phyloP scores from a whole-genome alignment of 2,329 filamentous ascomycete genomes.

The Torrubiellomyces zombiae region DNA sequence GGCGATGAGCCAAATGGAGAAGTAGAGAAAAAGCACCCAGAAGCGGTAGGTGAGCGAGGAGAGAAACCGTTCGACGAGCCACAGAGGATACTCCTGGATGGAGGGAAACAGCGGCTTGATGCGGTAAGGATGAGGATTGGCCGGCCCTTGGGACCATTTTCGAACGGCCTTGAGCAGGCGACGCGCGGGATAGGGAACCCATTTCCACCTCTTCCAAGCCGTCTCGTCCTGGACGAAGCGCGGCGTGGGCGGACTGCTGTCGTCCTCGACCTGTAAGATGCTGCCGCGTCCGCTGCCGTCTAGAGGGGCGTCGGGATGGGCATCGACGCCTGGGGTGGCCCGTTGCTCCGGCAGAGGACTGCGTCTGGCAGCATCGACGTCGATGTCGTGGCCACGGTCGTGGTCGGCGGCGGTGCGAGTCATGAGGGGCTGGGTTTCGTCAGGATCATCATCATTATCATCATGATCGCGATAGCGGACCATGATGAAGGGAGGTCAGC shows the following conservation, averaged over 20 bases:
- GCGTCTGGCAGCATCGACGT: slow-evolving; percentile 8
- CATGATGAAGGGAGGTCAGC: slow-evolving; percentile 13
- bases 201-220: slow-evolving; percentile 31
- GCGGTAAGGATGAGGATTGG: slow-evolving; percentile 26
- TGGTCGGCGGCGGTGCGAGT: slow-evolving; percentile 15
- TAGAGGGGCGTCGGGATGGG: slow-evolving; percentile 27
- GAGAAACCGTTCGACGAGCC: slow-evolving; percentile 43
- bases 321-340: slow-evolving; percentile 5
- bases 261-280: slow-evolving; percentile 28
- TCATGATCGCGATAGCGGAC: slow-evolving; percentile 11
- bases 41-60: slow-evolving; percentile 42
- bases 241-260: slow-evolving; percentile 29
- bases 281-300: slow-evolving; percentile 13
- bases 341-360: slow-evolving; percentile 1
- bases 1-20: slow-evolving; percentile 49
- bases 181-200: slow-evolving; percentile 40
- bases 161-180: slow-evolving; percentile 23
- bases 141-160: slow-evolving; percentile 39
- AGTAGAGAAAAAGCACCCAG: slow-evolving; percentile 40
- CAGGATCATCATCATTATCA: slow-evolving; percentile 11
- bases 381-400: too few relatives aligned
- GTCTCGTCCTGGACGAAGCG: slow-evolving; percentile 42
- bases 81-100: slow-evolving; percentile 50
- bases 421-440: slow-evolving; percentile 23
- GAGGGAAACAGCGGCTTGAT: slow-evolving; percentile 46